Evolutionary conservation across 495 filamentous ascomycete genomes (phyloP).

Genomic region (Neurospora sp.): DNA sequence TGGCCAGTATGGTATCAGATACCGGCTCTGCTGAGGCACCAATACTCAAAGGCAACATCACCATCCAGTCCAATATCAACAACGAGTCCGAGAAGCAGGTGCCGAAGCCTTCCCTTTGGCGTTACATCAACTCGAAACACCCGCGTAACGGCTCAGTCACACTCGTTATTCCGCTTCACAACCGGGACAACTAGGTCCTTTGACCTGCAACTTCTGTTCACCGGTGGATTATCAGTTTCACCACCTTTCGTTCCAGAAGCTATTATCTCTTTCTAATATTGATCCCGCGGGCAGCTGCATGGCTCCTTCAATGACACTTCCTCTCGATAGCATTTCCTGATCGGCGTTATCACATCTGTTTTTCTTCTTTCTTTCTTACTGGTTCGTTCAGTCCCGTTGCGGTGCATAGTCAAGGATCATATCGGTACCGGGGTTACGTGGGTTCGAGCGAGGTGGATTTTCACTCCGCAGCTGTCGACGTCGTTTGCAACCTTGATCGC

Average conservation of each 20-base stretch:
- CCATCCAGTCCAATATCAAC: background rate
- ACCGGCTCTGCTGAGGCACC: background rate
- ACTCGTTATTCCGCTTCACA: background rate
- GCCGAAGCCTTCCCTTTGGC: conserved; percentile 8
- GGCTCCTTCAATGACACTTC: background rate
- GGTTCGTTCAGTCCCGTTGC: background rate
- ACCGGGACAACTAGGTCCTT: background rate
- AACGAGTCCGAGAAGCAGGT: background rate
- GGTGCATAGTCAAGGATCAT: background rate
- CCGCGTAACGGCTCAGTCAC: conserved; percentile 3
- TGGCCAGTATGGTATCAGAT: background rate
- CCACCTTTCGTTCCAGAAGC: background rate
- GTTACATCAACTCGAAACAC: conserved; percentile 15
- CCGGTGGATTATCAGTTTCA: background rate
- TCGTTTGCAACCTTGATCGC: background rate
- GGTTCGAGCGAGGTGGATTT: background rate
- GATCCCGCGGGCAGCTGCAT: background rate
- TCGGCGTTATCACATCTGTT: background rate
- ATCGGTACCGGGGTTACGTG: background rate
- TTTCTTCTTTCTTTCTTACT: background rate
- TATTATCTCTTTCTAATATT: background rate
- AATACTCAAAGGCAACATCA: background rate
- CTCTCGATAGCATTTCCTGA: background rate
- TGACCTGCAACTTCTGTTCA: background rate
- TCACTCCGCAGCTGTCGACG: background rate